A percentile compares a stretch with the other conserved stretches of the same genome.
These are phyloP conservation scores for Eucalyptus cloeziana DNA, from an alignment of 345 rosid species.

Conservation along the genomic window DNA sequence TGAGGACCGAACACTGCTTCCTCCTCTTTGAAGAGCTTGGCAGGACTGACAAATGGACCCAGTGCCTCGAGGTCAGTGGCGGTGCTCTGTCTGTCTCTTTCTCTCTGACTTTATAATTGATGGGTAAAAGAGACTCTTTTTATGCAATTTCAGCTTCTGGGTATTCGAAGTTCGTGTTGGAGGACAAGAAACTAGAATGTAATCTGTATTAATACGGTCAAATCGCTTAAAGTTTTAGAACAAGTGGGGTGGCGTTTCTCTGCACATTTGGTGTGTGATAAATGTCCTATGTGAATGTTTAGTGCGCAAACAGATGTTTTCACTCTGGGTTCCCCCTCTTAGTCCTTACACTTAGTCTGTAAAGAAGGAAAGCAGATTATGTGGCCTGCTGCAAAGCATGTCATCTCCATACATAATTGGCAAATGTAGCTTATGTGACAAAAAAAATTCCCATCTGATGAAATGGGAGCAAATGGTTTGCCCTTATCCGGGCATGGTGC, in stretches of 20 bases:
- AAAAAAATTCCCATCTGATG: background rate
- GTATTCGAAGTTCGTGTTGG: background rate
- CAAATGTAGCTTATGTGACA: background rate
- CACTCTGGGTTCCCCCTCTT: background rate
- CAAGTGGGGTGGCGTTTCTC: background rate
- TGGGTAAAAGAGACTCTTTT: background rate
- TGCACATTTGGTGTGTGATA: background rate
- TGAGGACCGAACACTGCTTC: constrained; percentile 77
- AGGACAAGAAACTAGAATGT: background rate
- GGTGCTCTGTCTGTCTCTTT: background rate
- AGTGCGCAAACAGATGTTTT: background rate
- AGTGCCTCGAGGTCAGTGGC: constrained; percentile 68
- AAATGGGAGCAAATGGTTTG: background rate
- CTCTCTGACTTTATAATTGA: background rate
- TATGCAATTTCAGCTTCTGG: background rate
- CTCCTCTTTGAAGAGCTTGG: constrained; percentile 92
- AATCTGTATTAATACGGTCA: background rate
- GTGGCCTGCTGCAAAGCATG: background rate
- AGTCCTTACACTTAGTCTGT: background rate
- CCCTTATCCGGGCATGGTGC: background rate
- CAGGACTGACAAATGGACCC: constrained; percentile 69
- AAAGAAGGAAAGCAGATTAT: background rate
- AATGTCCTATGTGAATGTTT: background rate
- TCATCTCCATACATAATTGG: background rate
- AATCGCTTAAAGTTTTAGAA: background rate